Conservation (phyloP, 75 land plant species). For the Pinus albicaulis region DNA sequence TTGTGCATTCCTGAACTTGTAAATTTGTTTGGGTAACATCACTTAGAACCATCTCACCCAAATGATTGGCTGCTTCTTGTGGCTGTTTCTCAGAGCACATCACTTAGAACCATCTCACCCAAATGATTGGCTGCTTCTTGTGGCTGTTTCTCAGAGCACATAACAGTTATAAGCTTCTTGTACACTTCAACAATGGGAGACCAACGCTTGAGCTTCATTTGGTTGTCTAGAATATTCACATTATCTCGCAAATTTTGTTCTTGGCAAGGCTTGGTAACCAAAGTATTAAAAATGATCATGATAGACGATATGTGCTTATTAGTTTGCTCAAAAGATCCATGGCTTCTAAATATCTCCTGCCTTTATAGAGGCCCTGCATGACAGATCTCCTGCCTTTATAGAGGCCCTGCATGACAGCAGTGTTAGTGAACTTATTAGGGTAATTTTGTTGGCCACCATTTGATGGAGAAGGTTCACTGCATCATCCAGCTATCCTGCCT, state of each 20-base stretch:
- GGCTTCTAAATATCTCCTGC: constrained; percentile 42
- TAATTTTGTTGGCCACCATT: constrained; percentile 37
- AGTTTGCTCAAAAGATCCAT: constrained; percentile 46
- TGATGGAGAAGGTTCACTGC: constrained; percentile 44
- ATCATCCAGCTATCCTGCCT: constrained; percentile 25
- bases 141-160: constrained; percentile 24
- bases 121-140: constrained; percentile 53
- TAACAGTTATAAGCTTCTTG: constrained; percentile 30
- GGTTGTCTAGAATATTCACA: constrained; percentile 43
- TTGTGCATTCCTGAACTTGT: constrained; percentile 45
- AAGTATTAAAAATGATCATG: constrained; percentile 47
- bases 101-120: constrained; percentile 46
- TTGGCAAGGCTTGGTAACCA: constrained; percentile 52
- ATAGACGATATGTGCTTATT: constrained; percentile 32
- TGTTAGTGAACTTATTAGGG: constrained; percentile 74
- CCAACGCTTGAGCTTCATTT: constrained; percentile 70
- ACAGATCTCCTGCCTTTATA: constrained; percentile 53
- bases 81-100: constrained; percentile 21
- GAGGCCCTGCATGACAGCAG: constrained; percentile 61
- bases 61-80: constrained; percentile 46
- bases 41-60: constrained; percentile 51
- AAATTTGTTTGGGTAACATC: constrained; percentile 30
- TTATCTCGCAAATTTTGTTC: constrained; percentile 53
- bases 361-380: constrained; percentile 67
- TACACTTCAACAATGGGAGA: constrained; percentile 63